phyloP scores from a whole-genome alignment of 257 asterid species.

The Phtheirospermum japonicum region DNA sequence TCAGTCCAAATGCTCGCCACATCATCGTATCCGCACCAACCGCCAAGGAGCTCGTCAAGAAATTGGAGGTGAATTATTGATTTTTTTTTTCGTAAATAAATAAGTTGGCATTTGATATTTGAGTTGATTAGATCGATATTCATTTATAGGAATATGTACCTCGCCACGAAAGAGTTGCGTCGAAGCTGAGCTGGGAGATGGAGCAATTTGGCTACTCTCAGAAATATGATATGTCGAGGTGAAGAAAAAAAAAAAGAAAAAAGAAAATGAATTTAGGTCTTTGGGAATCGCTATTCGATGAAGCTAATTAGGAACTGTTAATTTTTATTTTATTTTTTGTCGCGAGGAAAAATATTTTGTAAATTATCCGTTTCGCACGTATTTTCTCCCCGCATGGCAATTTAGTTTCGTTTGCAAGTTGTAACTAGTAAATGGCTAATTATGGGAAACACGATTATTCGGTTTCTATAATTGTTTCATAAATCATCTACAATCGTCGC shows the following conservation, averaged over 20 bases:
- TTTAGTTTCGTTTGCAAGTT: slow-evolving; percentile 42
- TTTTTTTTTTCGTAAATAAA: background rate
- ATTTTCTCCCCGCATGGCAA: background rate
- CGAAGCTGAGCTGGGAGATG: slow-evolving; percentile 53
- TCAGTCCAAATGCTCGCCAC: slow-evolving; percentile 51
- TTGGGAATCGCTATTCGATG: slow-evolving; percentile 28
- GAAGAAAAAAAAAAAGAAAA: slow-evolving; percentile 18
- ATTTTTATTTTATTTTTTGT: slow-evolving; percentile 34
- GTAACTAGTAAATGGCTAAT: slow-evolving; percentile 48
- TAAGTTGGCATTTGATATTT: background rate
- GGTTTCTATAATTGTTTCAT: background rate
- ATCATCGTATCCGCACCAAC: slow-evolving; percentile 55
- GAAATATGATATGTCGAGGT: slow-evolving; percentile 40
- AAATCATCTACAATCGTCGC: background rate
- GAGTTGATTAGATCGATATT: background rate
- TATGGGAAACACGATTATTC: slow-evolving; percentile 29
- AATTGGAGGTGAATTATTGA: slow-evolving; percentile 41
- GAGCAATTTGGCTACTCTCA: slow-evolving; percentile 42
- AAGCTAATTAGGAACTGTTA: slow-evolving; percentile 38
- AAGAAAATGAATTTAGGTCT: slow-evolving; percentile 8
- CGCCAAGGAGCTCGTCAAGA: slow-evolving; percentile 46
- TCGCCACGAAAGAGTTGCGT: slow-evolving; percentile 51
- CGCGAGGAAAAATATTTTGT: slow-evolving; percentile 42
- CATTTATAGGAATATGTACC: slow-evolving; percentile 43
- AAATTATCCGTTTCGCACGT: slow-evolving; percentile 27